Evolutionary conservation across 2,329 filamentous ascomycete genomes (phyloP), one percentile per base, ranked within the genome.

Genomic region (Harringtonia lauricola): DNA sequence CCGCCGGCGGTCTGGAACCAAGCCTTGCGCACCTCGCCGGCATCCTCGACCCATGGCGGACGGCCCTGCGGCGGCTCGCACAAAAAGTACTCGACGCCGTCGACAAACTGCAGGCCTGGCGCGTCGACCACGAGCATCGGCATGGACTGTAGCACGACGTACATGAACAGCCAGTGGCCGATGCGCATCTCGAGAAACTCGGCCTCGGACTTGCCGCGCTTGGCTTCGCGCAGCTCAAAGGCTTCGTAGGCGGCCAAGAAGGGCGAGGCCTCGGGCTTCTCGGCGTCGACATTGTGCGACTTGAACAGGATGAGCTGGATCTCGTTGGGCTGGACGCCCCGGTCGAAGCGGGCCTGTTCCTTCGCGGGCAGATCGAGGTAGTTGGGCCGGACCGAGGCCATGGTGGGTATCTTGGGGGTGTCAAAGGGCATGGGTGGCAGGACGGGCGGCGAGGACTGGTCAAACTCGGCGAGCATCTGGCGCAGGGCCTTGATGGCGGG

Each of bases 361-460:
- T 87, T 90, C 2, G 75, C 59, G 18, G 85, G 74, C 28, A 86
- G 68, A 2, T 71, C 71, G 48, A 73, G 64, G 57, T 77, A 84
- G 36, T 79, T 82, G 34, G 76, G 71, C 44, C 81, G 71, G 17
- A 87, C 71, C 1, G 76, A 68, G 28, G 72, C 70, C 54, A 94
- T 72, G 1, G 72, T 74, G 1, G 90, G 90, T 21, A 94, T 63
- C 51, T 81, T 74, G 3, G 92, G 90, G 5, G 86, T 70, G 57
- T 96, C 90, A 56, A 90, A 96, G 0, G 92, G 90, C 44, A 96
- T 79, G 0, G 90, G 87, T 1, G 92, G 92, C 47, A 90, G 76
- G 1, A 96, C 88, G 0, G 92, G 92, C 1, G 90, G 87, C 14
- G 82, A 86, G 9, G 85, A 90, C 47, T 83, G 79, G 58, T 98